phyloP scores from a whole-genome alignment of 1,139 yeast species.

The Pichia sp. region DNA sequence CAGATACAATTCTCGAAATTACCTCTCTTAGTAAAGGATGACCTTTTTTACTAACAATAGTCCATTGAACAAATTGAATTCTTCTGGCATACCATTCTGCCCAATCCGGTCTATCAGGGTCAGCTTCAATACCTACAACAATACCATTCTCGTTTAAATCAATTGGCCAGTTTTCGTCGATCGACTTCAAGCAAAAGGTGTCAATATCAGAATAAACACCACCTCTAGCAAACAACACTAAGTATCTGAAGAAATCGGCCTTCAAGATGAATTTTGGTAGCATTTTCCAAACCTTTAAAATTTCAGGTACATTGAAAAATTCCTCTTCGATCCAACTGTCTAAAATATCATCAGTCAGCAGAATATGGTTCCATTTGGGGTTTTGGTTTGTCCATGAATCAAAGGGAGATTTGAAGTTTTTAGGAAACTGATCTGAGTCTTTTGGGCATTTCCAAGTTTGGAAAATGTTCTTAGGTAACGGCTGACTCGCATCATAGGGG shows the following conservation, averaged over 20 bases:
- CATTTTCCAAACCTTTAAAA: constrained; percentile 50
- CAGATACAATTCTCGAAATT: constrained; percentile 55
- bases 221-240: constrained; percentile 65
- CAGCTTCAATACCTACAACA: constrained; percentile 73
- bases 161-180: constrained; percentile 33
- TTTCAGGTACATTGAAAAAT: constrained; percentile 53
- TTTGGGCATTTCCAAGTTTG: constrained; percentile 87
- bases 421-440: constrained; percentile 46
- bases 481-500: constrained; percentile 54
- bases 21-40: constrained; percentile 69
- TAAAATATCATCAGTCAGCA: constrained; percentile 42
- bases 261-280: constrained; percentile 61
- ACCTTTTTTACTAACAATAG: constrained; percentile 60
- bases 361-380: constrained; percentile 50
- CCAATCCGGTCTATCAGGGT: constrained; percentile 68
- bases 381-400: constrained; percentile 48
- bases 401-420: constrained; percentile 33
- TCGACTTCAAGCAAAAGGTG: constrained; percentile 45
- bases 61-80: constrained; percentile 77
- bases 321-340: constrained; percentile 31
- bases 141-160: constrained; percentile 36
- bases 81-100: constrained; percentile 64
- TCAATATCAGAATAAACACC: constrained; percentile 75
- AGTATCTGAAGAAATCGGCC: constrained; percentile 68
- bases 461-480: constrained; percentile 57